A percentile compares a stretch with the other conserved stretches of the same genome.
phyloP scores from a whole-genome alignment of 2,329 filamentous ascomycete genomes.

The Diaporthe aspalathi region DNA sequence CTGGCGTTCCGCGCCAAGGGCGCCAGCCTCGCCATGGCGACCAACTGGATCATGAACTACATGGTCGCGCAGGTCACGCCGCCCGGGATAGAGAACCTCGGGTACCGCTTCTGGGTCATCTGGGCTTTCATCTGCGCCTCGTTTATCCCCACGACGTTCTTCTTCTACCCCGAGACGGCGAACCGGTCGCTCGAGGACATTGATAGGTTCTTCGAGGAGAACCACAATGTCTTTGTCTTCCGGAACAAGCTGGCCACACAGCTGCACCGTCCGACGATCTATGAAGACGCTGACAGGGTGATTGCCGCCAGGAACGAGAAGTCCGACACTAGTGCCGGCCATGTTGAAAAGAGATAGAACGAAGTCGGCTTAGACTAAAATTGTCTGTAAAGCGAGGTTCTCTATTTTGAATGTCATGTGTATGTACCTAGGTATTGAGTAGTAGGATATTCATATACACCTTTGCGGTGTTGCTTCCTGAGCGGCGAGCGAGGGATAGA shows the following conservation, averaged over 20 bases:
- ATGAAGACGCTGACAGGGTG: slow-evolving; percentile 33
- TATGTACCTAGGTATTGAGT: no score
- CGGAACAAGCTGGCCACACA: slow-evolving; percentile 30
- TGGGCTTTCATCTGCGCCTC: slow-evolving; percentile 58
- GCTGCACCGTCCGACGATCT: slow-evolving; percentile 27
- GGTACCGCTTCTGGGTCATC: slow-evolving; percentile 63
- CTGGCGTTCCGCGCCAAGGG: slow-evolving; percentile 50
- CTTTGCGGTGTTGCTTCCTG: no score
- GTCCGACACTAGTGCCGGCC: slow-evolving; percentile 7
- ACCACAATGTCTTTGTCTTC: slow-evolving; percentile 29
- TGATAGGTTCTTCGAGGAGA: slow-evolving; percentile 48
- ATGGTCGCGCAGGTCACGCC: slow-evolving; percentile 51
- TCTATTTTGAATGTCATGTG: no score
- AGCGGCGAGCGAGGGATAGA: no score
- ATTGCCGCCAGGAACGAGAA: slow-evolving; percentile 34
- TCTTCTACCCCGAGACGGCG: slow-evolving; percentile 58
- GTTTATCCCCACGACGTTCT: slow-evolving; percentile 56
- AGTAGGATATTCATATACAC: no score
- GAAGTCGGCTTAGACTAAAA: not conserved
- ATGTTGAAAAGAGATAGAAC: slow-evolving; percentile 15
- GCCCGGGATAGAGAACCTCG: slow-evolving; percentile 53
- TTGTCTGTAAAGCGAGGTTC: no score
- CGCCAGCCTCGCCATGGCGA: slow-evolving; percentile 48
- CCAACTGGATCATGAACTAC: slow-evolving; percentile 51
- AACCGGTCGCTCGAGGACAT: slow-evolving; percentile 56